These are phyloP conservation scores for Tylopilus plumbeoviolaceoides DNA, from an alignment of 768 basidiomycete species.

Conservation along the genomic window DNA sequence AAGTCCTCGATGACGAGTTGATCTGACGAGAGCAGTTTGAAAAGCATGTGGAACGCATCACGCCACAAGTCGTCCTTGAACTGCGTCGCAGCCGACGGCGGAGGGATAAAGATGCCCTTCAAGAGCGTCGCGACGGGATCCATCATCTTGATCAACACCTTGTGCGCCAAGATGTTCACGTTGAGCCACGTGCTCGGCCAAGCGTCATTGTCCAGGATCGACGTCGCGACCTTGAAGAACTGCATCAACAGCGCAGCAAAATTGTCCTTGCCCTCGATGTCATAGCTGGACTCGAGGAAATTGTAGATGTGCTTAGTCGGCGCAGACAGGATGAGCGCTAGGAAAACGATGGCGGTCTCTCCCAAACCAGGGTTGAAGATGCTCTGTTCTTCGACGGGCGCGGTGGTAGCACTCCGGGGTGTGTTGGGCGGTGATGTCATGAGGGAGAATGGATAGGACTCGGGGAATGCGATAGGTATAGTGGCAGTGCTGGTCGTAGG, in stretches of 20 bases:
- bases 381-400: slow-evolving; percentile 44
- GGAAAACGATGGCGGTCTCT: slow-evolving; percentile 81
- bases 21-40: slow-evolving; percentile 84
- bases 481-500: slow-evolving; percentile 53
- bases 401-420: slow-evolving; percentile 39
- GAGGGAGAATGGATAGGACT: slow-evolving; percentile 90
- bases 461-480: slow-evolving; percentile 83
- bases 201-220: slow-evolving; percentile 81
- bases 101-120: slow-evolving; percentile 76
- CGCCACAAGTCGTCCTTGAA: slow-evolving; percentile 82
- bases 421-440: slow-evolving; percentile 61
- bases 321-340: slow-evolving; percentile 77
- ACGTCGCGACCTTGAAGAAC: slow-evolving; percentile 76
- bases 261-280: slow-evolving; percentile 85
- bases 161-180: slow-evolving; percentile 83
- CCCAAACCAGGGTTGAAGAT: slow-evolving; percentile 74
- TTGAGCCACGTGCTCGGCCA: slow-evolving; percentile 93
- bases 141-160: slow-evolving; percentile 83
- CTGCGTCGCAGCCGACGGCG: slow-evolving; percentile 51
- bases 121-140: slow-evolving; percentile 77
- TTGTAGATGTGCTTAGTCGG: slow-evolving; percentile 71
- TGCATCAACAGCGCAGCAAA: slow-evolving; percentile 66
- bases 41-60: slow-evolving; percentile 74
- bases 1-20: slow-evolving; percentile 94
- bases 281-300: slow-evolving; percentile 75